Base-by-base conservation (phyloP, 192 early-diverging fungal genomes). In the Obelidium mucronatum region DNA sequence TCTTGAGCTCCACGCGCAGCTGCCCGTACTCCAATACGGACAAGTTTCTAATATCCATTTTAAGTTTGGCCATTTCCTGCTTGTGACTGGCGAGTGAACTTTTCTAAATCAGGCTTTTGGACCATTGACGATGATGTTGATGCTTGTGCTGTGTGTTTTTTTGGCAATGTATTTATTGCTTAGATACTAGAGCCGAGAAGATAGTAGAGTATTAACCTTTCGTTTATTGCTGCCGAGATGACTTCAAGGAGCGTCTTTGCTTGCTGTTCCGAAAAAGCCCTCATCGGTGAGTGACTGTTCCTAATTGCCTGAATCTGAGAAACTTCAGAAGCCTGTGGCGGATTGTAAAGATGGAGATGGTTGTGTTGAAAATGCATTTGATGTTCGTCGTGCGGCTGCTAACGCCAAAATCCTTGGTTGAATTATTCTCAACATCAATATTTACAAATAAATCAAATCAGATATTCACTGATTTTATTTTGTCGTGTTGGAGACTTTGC, bases 1-100 rank as follows among this genome's bases (percentile, higher is more conserved):
- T 24, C 30, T 72, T 72, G 30, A 72, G 35, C 30, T 72, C 70
- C 30, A 39, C 70, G 8, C 70, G 70, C 26, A 72, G 35, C 5
- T n/a, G 17, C 24, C 70, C 70, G 31, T 72, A 72, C n/a, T 72
- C 70, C 15, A 72, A 37, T 24, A 72, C 55, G 13, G 70, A 72
- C 54, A 72, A 36, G 36, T 72, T 72, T 22, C 70, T 52, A 72
- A 72, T 72, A 36, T 72, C 70, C 70, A 72, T 72, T 22, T 52
- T 51, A 22, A 72, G 55, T 53, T 72, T 72, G 24, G 30, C 24
- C 19, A 72, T 59, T 11, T 36, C 37, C 2, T 72, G 17, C 22
- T 31, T 72, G 54, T 52, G 33, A 30, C n/a, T 59, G 44, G 15
- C 35, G 55, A 6, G n/a, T 53, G 55, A 72, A 33, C 55, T 72